These are phyloP conservation scores for Barnettozyma hawaiiensis DNA, from an alignment of 1,139 yeast genomes.

Conservation along the genomic window DNA sequence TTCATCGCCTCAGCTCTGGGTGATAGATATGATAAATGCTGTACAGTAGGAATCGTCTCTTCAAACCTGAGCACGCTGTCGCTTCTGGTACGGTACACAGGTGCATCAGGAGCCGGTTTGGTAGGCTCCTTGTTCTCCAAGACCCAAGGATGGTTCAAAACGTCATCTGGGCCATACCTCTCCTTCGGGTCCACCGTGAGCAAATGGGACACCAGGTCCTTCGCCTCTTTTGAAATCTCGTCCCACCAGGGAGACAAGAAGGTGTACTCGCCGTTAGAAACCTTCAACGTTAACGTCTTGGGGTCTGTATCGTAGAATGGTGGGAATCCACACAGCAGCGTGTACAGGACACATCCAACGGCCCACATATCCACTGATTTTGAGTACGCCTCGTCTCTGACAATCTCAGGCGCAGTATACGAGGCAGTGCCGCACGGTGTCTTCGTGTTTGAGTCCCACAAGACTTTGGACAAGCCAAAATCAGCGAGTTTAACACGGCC, in stretches of 20 bases:
- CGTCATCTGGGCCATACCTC: conserved; percentile 73
- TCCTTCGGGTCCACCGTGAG: conserved; percentile 77
- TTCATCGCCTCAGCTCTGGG: conserved; percentile 28
- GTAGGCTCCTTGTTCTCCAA: conserved; percentile 21
- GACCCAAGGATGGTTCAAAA: conserved; percentile 81
- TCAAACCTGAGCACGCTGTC: conserved; percentile 22
- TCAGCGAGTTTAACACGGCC: conserved; percentile 86
- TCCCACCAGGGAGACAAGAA: conserved; percentile 97
- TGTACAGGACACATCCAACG: conserved; percentile 85
- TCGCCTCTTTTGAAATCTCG: conserved; percentile 77
- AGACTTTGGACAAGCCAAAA: conserved; percentile 85
- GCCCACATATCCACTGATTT: conserved; percentile 97
- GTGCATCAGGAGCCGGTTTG: conserved; percentile 65
- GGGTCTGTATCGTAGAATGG: conserved; percentile 91
- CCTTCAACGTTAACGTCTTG: conserved; percentile 72
- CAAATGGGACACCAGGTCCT: conserved; percentile 67
- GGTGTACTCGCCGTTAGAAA: conserved; percentile 76
- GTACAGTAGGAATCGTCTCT: conserved; percentile 22
- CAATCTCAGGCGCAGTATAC: conserved; percentile 93
- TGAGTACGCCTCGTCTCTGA: conserved; percentile 77
- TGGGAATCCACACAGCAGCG: conserved; percentile 90
- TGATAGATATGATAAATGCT: conserved; percentile 7
- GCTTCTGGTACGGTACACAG: conserved; percentile 18
- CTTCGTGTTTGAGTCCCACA: conserved; percentile 62
- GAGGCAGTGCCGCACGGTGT: conserved; percentile 92